Percentiles rank a stretch among this genome's conserved stretches.
Conservation (phyloP, 129 eudicot species). For the Logfia minima region DNA sequence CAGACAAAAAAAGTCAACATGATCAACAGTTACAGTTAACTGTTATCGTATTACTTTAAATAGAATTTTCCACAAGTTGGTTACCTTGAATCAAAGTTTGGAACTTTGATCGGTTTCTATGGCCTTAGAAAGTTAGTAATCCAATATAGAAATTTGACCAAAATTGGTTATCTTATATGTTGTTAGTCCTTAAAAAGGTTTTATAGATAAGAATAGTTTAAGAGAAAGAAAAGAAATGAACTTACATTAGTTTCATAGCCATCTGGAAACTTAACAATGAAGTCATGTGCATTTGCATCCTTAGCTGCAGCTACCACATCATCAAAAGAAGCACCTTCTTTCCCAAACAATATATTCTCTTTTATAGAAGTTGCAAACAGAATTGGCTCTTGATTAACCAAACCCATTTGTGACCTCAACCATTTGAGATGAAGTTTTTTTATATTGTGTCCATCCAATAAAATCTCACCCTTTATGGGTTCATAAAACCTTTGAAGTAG, state of each 20-base stretch:
- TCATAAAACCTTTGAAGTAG: conserved; percentile 69
- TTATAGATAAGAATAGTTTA: background rate
- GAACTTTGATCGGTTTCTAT: background rate
- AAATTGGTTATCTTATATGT: too few species aligned
- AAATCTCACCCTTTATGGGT: conserved; percentile 64
- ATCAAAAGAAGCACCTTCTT: conserved; percentile 63
- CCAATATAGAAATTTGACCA: too few species aligned
- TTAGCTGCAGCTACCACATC: conserved; percentile 61
- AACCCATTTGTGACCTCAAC: conserved; percentile 80
- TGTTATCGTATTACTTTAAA: background rate
- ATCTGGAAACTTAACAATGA: conserved; percentile 63
- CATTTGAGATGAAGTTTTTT: conserved; percentile 65
- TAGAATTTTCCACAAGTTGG: background rate
- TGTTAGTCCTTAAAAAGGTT: background rate
- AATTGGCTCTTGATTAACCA: conserved; percentile 23
- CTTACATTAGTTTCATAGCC: conserved; percentile 70
- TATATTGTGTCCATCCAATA: conserved; percentile 59
- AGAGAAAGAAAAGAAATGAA: background rate
- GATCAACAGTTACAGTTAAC: background rate
- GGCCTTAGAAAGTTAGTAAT: background rate
- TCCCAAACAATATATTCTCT: conserved; percentile 75
- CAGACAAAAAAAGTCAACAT: background rate
- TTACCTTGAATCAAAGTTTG: background rate
- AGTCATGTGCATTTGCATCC: conserved; percentile 73
- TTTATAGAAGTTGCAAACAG: conserved; percentile 37